Conservation (phyloP, 805 yeast genomes). For the Starmerella sp. region DNA sequence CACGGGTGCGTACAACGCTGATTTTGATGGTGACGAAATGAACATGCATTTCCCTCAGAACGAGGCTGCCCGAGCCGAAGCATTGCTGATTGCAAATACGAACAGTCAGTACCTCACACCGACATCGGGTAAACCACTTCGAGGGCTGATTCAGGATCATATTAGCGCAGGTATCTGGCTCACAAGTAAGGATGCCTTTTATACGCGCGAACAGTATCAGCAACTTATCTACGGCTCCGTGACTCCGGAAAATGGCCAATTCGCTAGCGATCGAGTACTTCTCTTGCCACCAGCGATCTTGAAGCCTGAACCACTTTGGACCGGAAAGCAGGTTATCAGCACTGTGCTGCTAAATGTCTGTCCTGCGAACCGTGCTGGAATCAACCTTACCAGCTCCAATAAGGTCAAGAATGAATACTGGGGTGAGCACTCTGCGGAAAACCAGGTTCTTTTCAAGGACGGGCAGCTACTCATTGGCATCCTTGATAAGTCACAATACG, state of each 20-base stretch:
- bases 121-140: slow-evolving; percentile 93
- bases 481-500: slow-evolving; percentile 94
- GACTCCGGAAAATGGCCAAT: slow-evolving; percentile 95
- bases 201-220: slow-evolving; percentile 84
- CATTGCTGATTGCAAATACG: slow-evolving; percentile 86
- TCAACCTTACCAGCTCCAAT: slow-evolving; percentile 71
- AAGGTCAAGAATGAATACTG: slow-evolving; percentile 91
- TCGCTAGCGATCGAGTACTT: slow-evolving; percentile 43
- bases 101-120: slow-evolving; percentile 97
- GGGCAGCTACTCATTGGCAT: slow-evolving; percentile 90
- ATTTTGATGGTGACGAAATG: slow-evolving; percentile 99
- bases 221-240: slow-evolving; percentile 88
- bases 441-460: slow-evolving; percentile 69
- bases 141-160: slow-evolving; percentile 98
- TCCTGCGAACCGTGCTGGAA: slow-evolving; percentile 81
- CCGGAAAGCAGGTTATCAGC: slow-evolving; percentile 93
- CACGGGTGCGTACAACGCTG: slow-evolving; percentile 98
- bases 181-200: slow-evolving; percentile 83
- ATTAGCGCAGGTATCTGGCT: slow-evolving; percentile 98
- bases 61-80: slow-evolving; percentile 95
- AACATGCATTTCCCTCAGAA: slow-evolving; percentile 98
- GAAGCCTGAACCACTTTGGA: slow-evolving; percentile 89
- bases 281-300: slow-evolving; percentile 82
- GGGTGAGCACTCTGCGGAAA: slow-evolving; percentile 77
- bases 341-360: slow-evolving; percentile 83